Conservation (phyloP, 768 basidiomycete species). For the Strobilomyces echinocephalus region DNA sequence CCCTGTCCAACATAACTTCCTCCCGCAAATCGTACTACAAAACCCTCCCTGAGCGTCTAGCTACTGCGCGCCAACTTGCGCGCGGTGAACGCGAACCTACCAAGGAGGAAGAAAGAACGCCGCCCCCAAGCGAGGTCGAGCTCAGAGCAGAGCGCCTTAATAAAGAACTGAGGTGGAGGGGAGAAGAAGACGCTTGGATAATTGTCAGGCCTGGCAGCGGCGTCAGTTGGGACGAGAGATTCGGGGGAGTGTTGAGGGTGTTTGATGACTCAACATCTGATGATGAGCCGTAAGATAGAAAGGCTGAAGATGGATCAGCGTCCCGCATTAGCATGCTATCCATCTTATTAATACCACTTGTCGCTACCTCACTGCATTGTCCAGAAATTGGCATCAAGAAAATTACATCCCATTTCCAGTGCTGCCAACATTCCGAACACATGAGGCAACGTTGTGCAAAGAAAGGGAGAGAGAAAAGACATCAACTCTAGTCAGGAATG, state of each 20-base stretch:
- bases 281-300: neutral
- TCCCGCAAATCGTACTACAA: conserved; percentile 75
- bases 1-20: conserved; percentile 57
- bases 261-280: conserved; percentile 43
- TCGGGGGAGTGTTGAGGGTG: conserved; percentile 54
- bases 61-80: conserved; percentile 69
- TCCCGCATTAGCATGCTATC: neutral
- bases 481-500: conserved; percentile 22
- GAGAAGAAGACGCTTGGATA: conserved; percentile 74
- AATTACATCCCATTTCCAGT: neutral
- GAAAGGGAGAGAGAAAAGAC: neutral
- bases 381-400: neutral
- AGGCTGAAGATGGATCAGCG: too few relatives aligned
- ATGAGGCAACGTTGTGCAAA: neutral
- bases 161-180: conserved; percentile 84
- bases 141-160: conserved; percentile 81
- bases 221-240: conserved; percentile 76
- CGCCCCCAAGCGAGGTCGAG: conserved; percentile 85
- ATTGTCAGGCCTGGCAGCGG: conserved; percentile 59
- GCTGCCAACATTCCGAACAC: neutral
- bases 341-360: neutral
- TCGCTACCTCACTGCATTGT: neutral
- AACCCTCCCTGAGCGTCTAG: conserved; percentile 59
- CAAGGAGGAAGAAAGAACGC: conserved; percentile 71
- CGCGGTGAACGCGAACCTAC: conserved; percentile 77